phyloP scores from a whole-genome alignment of 495 filamentous ascomycete species.

The Hyphodiscus hymeniophilus region DNA sequence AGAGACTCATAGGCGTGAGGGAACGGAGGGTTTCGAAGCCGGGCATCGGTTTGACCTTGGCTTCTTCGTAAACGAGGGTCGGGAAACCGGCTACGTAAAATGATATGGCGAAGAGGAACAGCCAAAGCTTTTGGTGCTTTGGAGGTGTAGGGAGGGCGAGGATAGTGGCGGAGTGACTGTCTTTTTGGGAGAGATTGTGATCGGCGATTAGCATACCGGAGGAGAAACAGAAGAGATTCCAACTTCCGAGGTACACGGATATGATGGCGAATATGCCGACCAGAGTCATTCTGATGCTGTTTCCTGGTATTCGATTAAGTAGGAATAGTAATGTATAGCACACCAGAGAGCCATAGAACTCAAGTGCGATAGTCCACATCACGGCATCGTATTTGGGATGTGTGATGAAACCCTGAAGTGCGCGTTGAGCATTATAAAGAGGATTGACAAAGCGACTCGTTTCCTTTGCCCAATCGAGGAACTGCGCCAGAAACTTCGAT shows the following conservation, averaged over 20 bases:
- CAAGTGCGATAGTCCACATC: slow-evolving; percentile 1
- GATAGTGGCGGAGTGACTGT: not conserved
- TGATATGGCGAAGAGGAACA: not conserved
- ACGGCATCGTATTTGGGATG: slow-evolving; percentile 5
- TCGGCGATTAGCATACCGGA: slow-evolving; percentile 6
- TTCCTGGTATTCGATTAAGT: not conserved
- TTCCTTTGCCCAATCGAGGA: not conserved
- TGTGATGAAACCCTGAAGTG: not conserved
- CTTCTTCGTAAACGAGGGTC: not conserved
- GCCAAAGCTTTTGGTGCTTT: slow-evolving; percentile 3
- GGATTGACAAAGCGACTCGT: slow-evolving; percentile 1
- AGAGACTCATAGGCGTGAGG: slow-evolving; percentile 3
- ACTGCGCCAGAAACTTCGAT: not conserved
- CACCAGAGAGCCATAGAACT: slow-evolving; percentile 7
- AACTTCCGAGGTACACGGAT: slow-evolving; percentile 2
- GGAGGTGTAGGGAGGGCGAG: no score
- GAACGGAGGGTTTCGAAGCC: slow-evolving; percentile 4
- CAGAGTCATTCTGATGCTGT: not conserved
- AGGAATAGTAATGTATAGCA: slow-evolving; percentile 2
- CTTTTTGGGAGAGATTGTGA: slow-evolving; percentile 7
- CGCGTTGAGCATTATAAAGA: not conserved
- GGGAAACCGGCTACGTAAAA: slow-evolving; percentile 8
- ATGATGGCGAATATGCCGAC: slow-evolving; percentile 1
- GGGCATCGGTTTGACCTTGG: slow-evolving; percentile 3
- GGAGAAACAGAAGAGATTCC: slow-evolving; percentile 9